These are phyloP conservation scores for Xylaria sp. DNA, from an alignment of 2,329 filamentous ascomycete species.

Conservation along the genomic window DNA sequence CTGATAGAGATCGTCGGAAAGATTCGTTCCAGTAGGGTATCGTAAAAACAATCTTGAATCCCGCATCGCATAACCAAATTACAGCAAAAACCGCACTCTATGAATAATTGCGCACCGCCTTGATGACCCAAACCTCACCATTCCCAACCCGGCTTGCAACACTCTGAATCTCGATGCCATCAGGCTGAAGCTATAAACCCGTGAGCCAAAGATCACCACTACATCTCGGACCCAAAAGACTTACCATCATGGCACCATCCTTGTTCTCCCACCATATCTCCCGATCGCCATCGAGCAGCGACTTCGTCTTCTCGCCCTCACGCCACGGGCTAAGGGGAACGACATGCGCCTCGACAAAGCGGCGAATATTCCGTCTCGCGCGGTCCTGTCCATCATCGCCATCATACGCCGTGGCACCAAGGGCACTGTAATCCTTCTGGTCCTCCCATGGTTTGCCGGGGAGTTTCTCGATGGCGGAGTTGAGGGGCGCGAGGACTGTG, in stretches of 20 bases:
- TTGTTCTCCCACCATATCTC: conserved; percentile 85
- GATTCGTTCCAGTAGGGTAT: background rate
- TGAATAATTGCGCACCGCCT: conserved; percentile 60
- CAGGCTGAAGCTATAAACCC: conserved; percentile 75
- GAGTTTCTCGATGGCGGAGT: conserved; percentile 79
- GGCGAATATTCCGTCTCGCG: conserved; percentile 77
- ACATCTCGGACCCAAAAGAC: conserved; percentile 45
- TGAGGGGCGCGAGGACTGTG: conserved; percentile 87
- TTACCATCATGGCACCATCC: conserved; percentile 73
- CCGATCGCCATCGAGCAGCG: conserved; percentile 69
- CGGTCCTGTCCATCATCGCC: conserved; percentile 78
- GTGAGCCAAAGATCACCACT: background rate
- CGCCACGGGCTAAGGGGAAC: conserved; percentile 80
- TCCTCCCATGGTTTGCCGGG: conserved; percentile 90
- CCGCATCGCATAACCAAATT: background rate
- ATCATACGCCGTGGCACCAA: conserved; percentile 78
- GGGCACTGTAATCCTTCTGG: conserved; percentile 73
- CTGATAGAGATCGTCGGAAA: no score
- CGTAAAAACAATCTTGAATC: background rate
- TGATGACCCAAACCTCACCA: conserved; percentile 86
- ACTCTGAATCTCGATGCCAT: conserved; percentile 78
- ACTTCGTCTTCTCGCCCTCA: conserved; percentile 71
- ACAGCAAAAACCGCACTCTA: conserved; percentile 29
- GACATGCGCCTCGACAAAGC: conserved; percentile 89
- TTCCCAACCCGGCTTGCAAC: conserved; percentile 83